Base-by-base conservation (phyloP, 495 filamentous ascomycete species). In the Penicillium waksmanii region DNA sequence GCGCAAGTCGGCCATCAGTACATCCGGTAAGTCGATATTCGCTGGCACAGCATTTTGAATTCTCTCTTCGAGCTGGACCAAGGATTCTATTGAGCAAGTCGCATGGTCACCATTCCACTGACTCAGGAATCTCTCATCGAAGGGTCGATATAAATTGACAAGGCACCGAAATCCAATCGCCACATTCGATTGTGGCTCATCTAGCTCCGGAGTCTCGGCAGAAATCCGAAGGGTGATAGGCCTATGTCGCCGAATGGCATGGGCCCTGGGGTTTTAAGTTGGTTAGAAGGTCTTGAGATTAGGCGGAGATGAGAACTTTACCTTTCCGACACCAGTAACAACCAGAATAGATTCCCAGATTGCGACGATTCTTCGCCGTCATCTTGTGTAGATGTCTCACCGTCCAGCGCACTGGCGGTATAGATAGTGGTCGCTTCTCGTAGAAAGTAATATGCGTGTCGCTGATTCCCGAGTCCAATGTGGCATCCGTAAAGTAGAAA, bases 401-500 rank as follows among this genome's bases (percentile, higher is more conserved):
- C 58, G 23, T 78, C 73, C n/a, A 79, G 73, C 58, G 80, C 74
- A 9, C 72, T 78, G 17, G 80, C 64, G 0, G 74, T 71, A 38
- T 72, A 71, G 25, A 90, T 66, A 6, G 89, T 91, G 2, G 86
- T 89, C 4, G 87, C 87, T 71, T 91, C 87, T 18, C 88, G 84
- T 5, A 91, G 76, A 72, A 89, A 82, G 64, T 87, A 89, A 85
- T 88, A 92, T 0, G 88, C 88, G 69, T 86, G 85, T 63, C 87
- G 84, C 66, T 89, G 85, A 70, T 85, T 80, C 47, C 89, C 87
- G n/a, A 91, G 77, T 18, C 83, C 84, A 70, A 88, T 88, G 68
- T 86, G 83, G 66, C 84, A 88, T 4, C 84, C 87, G 65, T 87
- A 92, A 12, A 90, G 71, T 64, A 92, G 89, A 72, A 86, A 92